phyloP scores from a whole-genome alignment of 371 early-diverging fungal genomes.

The Mortierella sp. region DNA sequence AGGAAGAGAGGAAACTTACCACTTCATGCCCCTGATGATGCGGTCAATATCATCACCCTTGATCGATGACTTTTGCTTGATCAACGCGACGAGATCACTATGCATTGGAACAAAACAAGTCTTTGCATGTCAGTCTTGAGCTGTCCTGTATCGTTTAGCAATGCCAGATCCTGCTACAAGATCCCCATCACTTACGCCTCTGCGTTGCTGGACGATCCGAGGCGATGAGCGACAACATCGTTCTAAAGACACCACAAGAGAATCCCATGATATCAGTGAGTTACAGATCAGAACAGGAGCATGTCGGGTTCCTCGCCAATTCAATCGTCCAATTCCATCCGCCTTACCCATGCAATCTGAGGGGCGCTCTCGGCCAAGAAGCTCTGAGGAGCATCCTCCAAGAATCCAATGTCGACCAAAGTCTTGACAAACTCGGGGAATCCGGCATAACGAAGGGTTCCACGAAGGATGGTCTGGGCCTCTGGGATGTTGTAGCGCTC shows the following conservation, averaged over 20 bases:
- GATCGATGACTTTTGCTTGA: conserved; percentile 37
- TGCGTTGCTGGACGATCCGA: conserved; percentile 56
- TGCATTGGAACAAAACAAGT: not conserved
- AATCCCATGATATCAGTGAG: no score
- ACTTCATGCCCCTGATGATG: conserved; percentile 80
- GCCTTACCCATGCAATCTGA: conserved; percentile 82
- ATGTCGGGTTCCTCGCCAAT: no score
- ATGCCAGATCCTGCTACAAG: not conserved
- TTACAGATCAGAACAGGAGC: no score
- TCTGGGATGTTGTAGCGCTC: conserved; percentile 96
- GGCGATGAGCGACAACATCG: conserved; percentile 70
- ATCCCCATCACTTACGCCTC: conserved; percentile 35
- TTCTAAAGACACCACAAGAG: conserved; percentile 37
- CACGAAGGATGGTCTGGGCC: conserved; percentile 93
- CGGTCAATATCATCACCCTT: conserved; percentile 52
- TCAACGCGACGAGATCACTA: conserved; percentile 44
- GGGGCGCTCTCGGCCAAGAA: conserved; percentile 65
- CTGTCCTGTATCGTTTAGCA: no score
- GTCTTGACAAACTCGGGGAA: conserved; percentile 93
- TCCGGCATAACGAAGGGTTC: conserved; percentile 94
- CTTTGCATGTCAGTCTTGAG: no score
- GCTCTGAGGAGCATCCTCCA: conserved; percentile 79
- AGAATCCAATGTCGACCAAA: conserved; percentile 92
- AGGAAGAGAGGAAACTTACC: conserved; percentile 44
- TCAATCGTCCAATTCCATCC: no score